Percentiles rank a stretch among this genome's conserved stretches.
Evolutionary conservation across 371 early-diverging fungal genomes (phyloP).

Genomic region (Mucor irregularis): DNA sequence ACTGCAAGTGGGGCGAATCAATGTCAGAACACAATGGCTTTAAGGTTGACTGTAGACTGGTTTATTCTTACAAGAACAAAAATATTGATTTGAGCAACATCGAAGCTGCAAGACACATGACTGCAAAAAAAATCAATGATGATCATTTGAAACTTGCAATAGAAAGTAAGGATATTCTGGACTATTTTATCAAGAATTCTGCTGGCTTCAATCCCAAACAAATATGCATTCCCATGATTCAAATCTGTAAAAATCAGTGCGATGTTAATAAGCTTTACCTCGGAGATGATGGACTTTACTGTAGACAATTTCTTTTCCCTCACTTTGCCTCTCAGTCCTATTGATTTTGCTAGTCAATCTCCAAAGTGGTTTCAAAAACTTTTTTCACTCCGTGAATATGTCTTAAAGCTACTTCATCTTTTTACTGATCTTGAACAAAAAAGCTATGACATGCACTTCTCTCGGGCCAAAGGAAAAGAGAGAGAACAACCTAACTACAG

Average conservation of each 20-base stretch:
- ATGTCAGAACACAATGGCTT: neutral
- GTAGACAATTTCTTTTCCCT: neutral
- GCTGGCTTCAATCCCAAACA: neutral
- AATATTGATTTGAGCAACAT: neutral
- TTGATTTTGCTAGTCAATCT: neutral
- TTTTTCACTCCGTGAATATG: neutral
- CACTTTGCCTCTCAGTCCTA: neutral
- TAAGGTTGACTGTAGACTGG: neutral
- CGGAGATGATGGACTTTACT: neutral
- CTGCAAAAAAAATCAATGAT: conserved; percentile 1
- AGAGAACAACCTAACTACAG: neutral
- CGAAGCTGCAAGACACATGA: neutral
- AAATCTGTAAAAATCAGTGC: neutral
- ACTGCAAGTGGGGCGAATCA: neutral
- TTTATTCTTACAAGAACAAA: neutral
- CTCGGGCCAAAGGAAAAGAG: neutral
- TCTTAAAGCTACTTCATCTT: neutral
- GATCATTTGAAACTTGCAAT: conserved; percentile 6
- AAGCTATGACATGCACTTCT: neutral
- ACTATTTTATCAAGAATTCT: neutral
- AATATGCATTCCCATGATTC: neutral
- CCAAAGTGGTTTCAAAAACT: neutral
- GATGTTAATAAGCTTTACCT: neutral
- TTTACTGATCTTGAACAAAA: neutral
- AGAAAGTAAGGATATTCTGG: conserved; percentile 6